Evolutionary conservation across 2,329 filamentous ascomycete species (phyloP).

Genomic region (Aspergillus floridensis): DNA sequence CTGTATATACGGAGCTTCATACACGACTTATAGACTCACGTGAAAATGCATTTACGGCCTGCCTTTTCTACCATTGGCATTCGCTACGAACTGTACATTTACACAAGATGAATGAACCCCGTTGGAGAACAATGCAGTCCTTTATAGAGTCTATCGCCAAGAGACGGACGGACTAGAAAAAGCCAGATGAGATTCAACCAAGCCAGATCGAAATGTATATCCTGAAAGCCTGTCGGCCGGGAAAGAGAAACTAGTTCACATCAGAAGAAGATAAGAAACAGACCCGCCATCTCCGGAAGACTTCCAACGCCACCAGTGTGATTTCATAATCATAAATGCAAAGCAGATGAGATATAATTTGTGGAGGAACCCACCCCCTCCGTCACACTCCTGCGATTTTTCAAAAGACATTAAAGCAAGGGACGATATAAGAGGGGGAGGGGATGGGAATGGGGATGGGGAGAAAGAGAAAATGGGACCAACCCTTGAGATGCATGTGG

Average conservation of each 20-base stretch:
- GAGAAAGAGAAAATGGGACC: slow-evolving; percentile 1
- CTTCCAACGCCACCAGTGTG: slow-evolving; percentile 25
- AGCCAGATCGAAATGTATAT: slow-evolving; percentile 11
- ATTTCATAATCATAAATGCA: slow-evolving; percentile 28
- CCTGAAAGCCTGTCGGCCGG: slow-evolving; percentile 5
- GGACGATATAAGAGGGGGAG: not conserved
- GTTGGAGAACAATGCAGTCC: not conserved
- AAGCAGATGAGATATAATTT: slow-evolving; percentile 26
- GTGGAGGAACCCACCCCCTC: slow-evolving; percentile 15
- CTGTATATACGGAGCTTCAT: not conserved
- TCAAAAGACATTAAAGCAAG: slow-evolving; percentile 9
- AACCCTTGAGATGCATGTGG: not conserved
- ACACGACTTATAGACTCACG: not conserved
- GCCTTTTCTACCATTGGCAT: not conserved
- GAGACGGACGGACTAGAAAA: not conserved
- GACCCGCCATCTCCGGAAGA: slow-evolving; percentile 23
- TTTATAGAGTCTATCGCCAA: not conserved
- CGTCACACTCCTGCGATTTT: slow-evolving; percentile 27
- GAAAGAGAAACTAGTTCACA: slow-evolving; percentile 24
- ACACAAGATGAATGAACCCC: not conserved
- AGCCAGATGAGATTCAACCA: not conserved
- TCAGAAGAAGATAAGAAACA: slow-evolving; percentile 22
- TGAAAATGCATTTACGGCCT: not conserved
- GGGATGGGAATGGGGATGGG: no score
- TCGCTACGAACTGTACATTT: not conserved